A percentile compares a stretch with the other conserved stretches of the same genome.
Conservation (phyloP, 495 filamentous ascomycete genomes). For the Letharia columbiana region DNA sequence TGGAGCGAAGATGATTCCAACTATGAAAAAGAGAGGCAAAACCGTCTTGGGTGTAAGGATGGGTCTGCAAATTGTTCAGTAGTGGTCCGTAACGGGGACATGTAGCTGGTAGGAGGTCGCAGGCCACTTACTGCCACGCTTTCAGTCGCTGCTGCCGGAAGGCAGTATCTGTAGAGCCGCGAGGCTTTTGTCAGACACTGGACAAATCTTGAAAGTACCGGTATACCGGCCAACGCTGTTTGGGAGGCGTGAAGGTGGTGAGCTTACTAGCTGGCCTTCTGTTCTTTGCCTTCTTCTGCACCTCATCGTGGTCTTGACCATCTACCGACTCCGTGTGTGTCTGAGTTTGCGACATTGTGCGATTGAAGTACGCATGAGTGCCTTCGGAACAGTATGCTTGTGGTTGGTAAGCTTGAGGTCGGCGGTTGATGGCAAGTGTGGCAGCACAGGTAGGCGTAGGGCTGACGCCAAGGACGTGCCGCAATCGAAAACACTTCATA, state of each 20-base stretch:
- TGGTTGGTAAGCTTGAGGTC: not conserved
- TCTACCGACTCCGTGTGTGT: slow-evolving; percentile 41
- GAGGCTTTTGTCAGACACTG: not conserved
- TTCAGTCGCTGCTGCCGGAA: slow-evolving; percentile 88
- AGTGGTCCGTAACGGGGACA: not conserved
- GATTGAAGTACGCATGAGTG: slow-evolving; percentile 8
- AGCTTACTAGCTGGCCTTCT: slow-evolving; percentile 73
- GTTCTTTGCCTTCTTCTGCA: slow-evolving; percentile 72
- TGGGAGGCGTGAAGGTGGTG: slow-evolving; percentile 14
- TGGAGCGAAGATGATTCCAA: slow-evolving; percentile 80
- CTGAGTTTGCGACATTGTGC: slow-evolving; percentile 43
- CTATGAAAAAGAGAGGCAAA: slow-evolving; percentile 76
- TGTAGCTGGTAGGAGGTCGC: not conserved
- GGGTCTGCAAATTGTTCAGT: slow-evolving; percentile 44
- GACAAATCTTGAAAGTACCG: not conserved
- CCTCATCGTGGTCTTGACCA: slow-evolving; percentile 42
- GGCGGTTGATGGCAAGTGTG: not conserved
- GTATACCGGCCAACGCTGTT: not conserved
- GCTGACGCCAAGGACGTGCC: slow-evolving; percentile 4
- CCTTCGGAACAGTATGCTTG: not conserved
- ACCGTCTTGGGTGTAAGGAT: slow-evolving; percentile 92
- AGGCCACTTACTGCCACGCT: slow-evolving; percentile 74
- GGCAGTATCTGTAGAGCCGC: slow-evolving; percentile 59
- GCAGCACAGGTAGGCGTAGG: not conserved
- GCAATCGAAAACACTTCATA: not conserved